Percentiles rank a stretch among this genome's conserved stretches.
Evolutionary conservation across 805 yeast genomes (phyloP).

Genomic region (Suhomyces emberorum): DNA sequence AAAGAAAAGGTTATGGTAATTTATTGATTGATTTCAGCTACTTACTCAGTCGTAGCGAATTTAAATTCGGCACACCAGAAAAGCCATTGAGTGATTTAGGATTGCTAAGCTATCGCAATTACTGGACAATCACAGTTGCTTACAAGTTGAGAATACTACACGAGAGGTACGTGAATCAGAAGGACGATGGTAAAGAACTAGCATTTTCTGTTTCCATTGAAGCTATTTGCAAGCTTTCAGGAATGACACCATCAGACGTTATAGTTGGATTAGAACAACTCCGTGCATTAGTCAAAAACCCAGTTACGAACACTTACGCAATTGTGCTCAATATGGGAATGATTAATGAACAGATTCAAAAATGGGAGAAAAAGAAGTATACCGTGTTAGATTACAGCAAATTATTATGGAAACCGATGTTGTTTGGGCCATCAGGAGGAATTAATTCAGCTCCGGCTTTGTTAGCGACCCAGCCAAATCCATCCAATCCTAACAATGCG

Average conservation of each 20-base stretch:
- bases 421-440: conserved; percentile 86
- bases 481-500: background rate
- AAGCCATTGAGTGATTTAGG: conserved; percentile 91
- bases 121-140: conserved; percentile 74
- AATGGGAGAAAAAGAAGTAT: conserved; percentile 56
- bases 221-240: conserved; percentile 65
- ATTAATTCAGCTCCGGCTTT: conserved; percentile 58
- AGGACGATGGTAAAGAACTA: background rate
- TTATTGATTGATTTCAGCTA: conserved; percentile 88
- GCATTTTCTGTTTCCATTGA: conserved; percentile 47
- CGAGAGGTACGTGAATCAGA: conserved; percentile 2
- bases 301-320: conserved; percentile 45
- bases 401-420: conserved; percentile 76
- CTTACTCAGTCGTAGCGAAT: conserved; percentile 68
- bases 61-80: conserved; percentile 87
- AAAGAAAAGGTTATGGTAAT: conserved; percentile 85
- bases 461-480: background rate
- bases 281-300: conserved; percentile 52
- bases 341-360: conserved; percentile 40
- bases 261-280: conserved; percentile 82
- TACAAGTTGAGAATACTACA: conserved; percentile 36
- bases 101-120: conserved; percentile 75
- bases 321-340: conserved; percentile 47
- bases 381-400: conserved; percentile 48
- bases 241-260: conserved; percentile 85